phyloP scores from a whole-genome alignment of 2,329 filamentous ascomycete species.

The Penicillium crustosum region DNA sequence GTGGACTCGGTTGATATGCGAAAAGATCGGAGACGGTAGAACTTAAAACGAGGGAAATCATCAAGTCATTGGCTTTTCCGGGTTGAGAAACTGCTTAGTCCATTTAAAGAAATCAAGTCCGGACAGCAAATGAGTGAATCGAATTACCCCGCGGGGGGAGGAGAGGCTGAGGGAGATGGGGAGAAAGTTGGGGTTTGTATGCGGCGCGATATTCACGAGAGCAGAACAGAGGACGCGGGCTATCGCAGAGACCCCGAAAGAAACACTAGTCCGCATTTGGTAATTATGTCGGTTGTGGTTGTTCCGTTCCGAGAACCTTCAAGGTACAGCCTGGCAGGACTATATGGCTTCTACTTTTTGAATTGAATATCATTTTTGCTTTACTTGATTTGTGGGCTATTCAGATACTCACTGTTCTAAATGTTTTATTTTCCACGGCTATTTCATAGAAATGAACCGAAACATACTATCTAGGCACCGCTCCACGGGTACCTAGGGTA shows the following conservation, averaged over 20 bases:
- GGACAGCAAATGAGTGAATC: slow-evolving; percentile 18
- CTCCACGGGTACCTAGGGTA: neutral
- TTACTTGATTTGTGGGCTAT: neutral
- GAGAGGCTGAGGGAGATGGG: slow-evolving; percentile 18
- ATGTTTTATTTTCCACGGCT: too few species aligned
- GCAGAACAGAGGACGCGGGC: slow-evolving; percentile 37
- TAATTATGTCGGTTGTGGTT: slow-evolving; percentile 28
- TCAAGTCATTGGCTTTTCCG: slow-evolving; percentile 35
- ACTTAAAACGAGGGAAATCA: slow-evolving; percentile 24
- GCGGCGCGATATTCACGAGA: slow-evolving; percentile 29
- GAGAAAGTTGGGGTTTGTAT: slow-evolving; percentile 29
- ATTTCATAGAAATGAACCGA: neutral
- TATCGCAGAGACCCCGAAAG: slow-evolving; percentile 42
- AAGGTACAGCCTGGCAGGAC: neutral
- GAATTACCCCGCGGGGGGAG: slow-evolving; percentile 17
- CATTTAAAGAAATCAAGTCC: slow-evolving; percentile 15
- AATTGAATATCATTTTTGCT: neutral
- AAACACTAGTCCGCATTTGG: slow-evolving; percentile 36
- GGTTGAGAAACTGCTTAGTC: slow-evolving; percentile 9
- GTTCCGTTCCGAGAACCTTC: slow-evolving; percentile 26
- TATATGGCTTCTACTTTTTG: neutral
- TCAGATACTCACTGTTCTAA: neutral
- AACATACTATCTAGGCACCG: neutral
- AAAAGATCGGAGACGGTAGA: slow-evolving; percentile 27
- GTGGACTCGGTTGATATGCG: slow-evolving; percentile 24